phyloP scores from a whole-genome alignment of 1,139 yeast genomes.

The Suhomyces wounanorum region DNA sequence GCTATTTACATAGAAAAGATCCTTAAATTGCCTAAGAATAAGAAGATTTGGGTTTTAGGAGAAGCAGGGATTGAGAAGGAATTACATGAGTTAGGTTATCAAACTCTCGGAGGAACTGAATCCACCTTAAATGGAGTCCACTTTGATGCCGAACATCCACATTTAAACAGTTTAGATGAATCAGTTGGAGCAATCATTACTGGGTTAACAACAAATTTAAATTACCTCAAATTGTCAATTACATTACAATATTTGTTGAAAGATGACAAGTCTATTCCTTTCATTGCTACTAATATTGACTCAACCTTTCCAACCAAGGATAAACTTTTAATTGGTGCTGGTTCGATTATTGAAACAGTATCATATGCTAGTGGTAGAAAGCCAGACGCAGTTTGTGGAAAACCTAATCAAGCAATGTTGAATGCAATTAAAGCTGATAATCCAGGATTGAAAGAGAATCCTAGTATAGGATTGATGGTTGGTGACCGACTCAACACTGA shows the following conservation, averaged over 20 bases:
- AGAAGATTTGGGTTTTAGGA: conserved; percentile 54
- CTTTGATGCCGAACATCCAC: conserved; percentile 37
- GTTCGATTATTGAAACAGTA: conserved; percentile 83
- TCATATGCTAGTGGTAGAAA: conserved; percentile 73
- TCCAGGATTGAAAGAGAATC: conserved; percentile 48
- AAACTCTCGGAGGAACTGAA: conserved; percentile 47
- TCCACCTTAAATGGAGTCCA: conserved; percentile 34
- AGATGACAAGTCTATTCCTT: conserved; percentile 64
- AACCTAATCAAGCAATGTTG: conserved; percentile 89
- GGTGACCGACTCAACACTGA: conserved; percentile 97
- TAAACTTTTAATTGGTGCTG: conserved; percentile 88
- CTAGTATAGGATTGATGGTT: conserved; percentile 78
- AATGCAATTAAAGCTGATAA: conserved; percentile 79
- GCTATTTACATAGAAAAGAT: conserved; percentile 85
- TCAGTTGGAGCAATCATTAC: conserved; percentile 86
- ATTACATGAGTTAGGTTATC: conserved; percentile 43
- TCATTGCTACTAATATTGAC: conserved; percentile 94
- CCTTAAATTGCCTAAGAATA: conserved; percentile 64
- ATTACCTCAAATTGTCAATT: conserved; percentile 77
- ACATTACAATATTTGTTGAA: conserved; percentile 75
- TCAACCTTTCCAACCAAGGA: conserved; percentile 93
- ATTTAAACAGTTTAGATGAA: conserved; percentile 56
- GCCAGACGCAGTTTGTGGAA: conserved; percentile 75
- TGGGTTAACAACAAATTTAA: conserved; percentile 76
- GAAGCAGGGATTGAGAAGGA: conserved; percentile 49